Conservation (phyloP, 768 basidiomycete genomes). For the Mrakia gelida region DNA sequence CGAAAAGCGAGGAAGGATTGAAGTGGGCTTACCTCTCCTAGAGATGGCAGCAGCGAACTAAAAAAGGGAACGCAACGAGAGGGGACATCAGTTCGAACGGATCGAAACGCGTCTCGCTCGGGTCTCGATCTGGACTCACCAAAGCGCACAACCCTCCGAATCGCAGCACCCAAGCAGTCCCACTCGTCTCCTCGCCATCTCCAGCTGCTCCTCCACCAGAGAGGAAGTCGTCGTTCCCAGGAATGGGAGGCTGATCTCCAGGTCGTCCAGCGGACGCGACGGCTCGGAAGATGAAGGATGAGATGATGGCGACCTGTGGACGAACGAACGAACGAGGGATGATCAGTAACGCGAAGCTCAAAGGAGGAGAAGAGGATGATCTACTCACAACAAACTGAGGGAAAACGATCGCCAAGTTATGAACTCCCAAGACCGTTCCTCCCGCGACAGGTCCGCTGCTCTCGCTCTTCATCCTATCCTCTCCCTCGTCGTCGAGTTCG, state of each 20-base stretch:
- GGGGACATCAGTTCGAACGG: background rate
- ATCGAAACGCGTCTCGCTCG: constrained; percentile 1
- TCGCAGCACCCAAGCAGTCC: constrained; percentile 88
- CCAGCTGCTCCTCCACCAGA: background rate
- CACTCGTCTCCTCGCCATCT: constrained; percentile 47
- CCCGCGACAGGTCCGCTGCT: constrained; percentile 57
- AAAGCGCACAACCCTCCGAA: constrained; percentile 86
- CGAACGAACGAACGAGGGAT: background rate
- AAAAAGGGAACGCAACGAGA: background rate
- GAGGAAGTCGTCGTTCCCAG: constrained; percentile 42
- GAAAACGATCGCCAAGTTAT: constrained; percentile 90
- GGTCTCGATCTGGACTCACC: constrained; percentile 41
- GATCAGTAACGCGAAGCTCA: background rate
- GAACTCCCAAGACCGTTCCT: constrained; percentile 88
- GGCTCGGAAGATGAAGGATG: constrained; percentile 76
- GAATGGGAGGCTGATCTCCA: constrained; percentile 42
- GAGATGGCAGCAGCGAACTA: constrained; percentile 69
- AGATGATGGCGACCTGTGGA: constrained; percentile 70
- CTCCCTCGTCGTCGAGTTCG: constrained; percentile 40
- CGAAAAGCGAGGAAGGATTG: background rate
- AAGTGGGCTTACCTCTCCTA: constrained; percentile 51
- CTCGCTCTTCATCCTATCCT: constrained; percentile 38
- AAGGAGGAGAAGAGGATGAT: background rate
- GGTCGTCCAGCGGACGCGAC: constrained; percentile 53
- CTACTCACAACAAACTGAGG: constrained; percentile 71